Evolutionary conservation across 331 rosid genomes (phyloP).

Genomic region (Cydonia oblonga): DNA sequence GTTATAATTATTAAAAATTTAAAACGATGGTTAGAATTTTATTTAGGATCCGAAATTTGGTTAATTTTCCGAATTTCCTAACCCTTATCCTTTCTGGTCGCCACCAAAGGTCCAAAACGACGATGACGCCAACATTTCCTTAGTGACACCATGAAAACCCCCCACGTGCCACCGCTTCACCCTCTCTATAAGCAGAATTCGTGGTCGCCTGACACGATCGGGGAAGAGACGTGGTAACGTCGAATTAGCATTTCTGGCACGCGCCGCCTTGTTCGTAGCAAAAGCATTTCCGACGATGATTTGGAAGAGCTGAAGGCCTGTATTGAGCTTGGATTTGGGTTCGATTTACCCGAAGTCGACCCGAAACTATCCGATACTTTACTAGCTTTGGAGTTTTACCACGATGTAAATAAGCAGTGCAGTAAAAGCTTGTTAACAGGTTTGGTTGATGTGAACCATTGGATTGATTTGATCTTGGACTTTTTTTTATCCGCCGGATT

Average conservation of each 20-base stretch:
- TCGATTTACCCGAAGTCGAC: constrained; percentile 41
- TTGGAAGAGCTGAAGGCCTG: constrained; percentile 73
- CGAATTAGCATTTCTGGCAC: constrained; percentile 16
- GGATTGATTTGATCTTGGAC: background rate
- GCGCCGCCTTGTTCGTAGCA: constrained; percentile 15
- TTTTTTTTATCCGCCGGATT: background rate
- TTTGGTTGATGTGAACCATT: background rate
- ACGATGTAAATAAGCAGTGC: constrained; percentile 44
- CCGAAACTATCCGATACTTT: constrained; percentile 37
- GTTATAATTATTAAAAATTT: too few species aligned
- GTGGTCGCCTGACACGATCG: constrained; percentile 58
- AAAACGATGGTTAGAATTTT: too few species aligned
- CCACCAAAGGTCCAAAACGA: background rate
- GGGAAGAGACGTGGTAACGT: constrained; percentile 71
- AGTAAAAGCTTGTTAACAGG: constrained; percentile 15
- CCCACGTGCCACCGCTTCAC: constrained; percentile 17
- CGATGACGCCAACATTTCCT: background rate
- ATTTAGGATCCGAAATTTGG: too few species aligned
- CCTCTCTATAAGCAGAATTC: constrained; percentile 56
- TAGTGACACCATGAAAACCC: constrained; percentile 22
- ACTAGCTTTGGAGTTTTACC: constrained; percentile 52
- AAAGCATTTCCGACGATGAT: constrained; percentile 59
- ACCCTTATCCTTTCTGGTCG: background rate
- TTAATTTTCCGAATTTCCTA: too few species aligned
- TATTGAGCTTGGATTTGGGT: constrained; percentile 75